Percentiles rank a stretch among this genome's conserved stretches.
Conservation (phyloP, 164 flowering plant species). For the Buxus sempervirens region DNA sequence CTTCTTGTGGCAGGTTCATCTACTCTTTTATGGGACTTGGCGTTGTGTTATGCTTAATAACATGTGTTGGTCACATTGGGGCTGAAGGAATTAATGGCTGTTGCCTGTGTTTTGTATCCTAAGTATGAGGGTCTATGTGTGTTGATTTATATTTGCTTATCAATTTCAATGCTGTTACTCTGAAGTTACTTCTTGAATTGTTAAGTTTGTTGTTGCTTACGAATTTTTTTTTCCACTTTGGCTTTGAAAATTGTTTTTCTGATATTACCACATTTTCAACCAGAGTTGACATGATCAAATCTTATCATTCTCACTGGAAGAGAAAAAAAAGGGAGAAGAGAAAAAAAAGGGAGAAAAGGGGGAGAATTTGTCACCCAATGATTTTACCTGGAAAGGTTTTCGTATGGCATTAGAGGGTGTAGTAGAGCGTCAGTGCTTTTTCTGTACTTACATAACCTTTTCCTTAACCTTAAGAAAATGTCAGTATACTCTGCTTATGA, state of each 20-base stretch:
- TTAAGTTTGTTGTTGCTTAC: neutral
- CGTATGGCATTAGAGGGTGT: too few relatives aligned
- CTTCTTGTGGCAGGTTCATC: constrained; percentile 63
- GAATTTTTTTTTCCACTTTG: neutral
- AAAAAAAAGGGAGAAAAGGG: too few relatives aligned
- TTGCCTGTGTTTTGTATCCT: constrained; percentile 90
- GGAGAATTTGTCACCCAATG: too few relatives aligned
- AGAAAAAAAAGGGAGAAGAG: too few relatives aligned
- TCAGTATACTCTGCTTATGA: constrained; percentile 54
- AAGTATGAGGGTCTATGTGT: neutral
- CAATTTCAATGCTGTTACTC: neutral
- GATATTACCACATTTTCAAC: too few relatives aligned
- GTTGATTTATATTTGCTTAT: neutral
- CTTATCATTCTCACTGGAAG: too few relatives aligned
- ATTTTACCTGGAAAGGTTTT: too few relatives aligned
- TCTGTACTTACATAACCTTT: neutral
- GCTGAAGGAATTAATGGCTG: constrained; percentile 70
- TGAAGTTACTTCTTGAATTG: neutral
- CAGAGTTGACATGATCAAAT: too few relatives aligned
- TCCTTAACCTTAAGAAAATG: constrained; percentile 32
- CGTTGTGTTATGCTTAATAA: constrained; percentile 47
- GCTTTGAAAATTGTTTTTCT: too few relatives aligned
- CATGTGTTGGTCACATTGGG: constrained; percentile 70
- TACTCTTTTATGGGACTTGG: constrained; percentile 73
- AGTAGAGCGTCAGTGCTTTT: too few relatives aligned